These are phyloP conservation scores for Populus trichocarpa DNA, from an alignment of 441 rosid species.

Conservation along the genomic window DNA sequence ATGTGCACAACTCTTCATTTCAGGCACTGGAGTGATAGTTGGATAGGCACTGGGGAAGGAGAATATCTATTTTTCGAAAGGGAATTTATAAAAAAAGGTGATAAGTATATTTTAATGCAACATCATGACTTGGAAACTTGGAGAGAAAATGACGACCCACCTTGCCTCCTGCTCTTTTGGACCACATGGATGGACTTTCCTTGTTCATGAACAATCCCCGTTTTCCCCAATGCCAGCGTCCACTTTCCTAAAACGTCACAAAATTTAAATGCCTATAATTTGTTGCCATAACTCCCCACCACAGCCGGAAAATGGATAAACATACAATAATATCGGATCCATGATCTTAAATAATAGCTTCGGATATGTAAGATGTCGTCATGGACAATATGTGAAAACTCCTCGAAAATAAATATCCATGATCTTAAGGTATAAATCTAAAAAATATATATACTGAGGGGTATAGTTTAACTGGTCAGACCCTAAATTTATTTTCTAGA, in stretches of 20 bases:
- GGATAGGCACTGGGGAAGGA: neutral
- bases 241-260: neutral
- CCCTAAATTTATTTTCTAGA: rapidly evolving
- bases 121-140: conserved; percentile 20
- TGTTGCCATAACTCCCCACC: too few species aligned
- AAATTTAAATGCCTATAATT: neutral
- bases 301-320: too few species aligned
- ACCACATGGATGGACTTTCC: conserved; percentile 6
- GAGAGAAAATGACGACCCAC: neutral
- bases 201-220: neutral
- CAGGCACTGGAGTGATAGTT: neutral
- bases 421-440: too few species aligned
- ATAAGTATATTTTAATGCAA: neutral
- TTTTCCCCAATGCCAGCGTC: neutral
- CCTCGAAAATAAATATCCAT: too few species aligned
- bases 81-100: neutral
- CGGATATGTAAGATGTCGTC: too few species aligned
- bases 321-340: too few species aligned
- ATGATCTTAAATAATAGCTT: too few species aligned
- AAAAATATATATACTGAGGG: too few species aligned
- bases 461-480: too few species aligned
- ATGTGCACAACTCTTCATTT: neutral
- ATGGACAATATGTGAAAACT: too few species aligned
- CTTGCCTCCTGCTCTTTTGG: neutral
- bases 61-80: neutral